Conservation (phyloP, 108 stramenopile genomes). For the Conticribra guillardii region DNA sequence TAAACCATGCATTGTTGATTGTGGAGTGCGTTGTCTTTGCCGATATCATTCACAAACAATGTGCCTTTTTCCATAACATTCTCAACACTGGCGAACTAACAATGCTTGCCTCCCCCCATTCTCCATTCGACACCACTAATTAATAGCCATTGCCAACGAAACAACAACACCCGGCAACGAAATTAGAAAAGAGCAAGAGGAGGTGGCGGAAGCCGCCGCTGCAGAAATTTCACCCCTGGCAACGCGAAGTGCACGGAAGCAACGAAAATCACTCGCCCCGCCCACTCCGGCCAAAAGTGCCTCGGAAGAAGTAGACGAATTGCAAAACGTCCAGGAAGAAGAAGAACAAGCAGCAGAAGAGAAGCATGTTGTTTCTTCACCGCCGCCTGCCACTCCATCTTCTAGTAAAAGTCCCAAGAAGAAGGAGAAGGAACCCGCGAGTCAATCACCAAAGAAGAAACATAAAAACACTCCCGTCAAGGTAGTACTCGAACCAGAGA, state of each 20-base stretch:
- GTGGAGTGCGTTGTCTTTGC: background rate
- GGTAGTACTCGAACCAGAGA: no score
- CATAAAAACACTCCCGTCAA: no score
- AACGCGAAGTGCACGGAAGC: background rate
- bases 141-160: background rate
- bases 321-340: background rate
- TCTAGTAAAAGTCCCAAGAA: slow-evolving; percentile 14
- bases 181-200: no score
- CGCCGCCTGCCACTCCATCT: background rate
- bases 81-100: no score
- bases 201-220: background rate
- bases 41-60: background rate
- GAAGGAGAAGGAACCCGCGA: slow-evolving; percentile 18
- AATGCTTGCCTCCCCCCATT: no score
- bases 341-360: background rate
- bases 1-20: background rate
- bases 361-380: no score
- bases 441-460: background rate
- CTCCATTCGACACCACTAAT: no score
- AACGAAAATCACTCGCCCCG: background rate
- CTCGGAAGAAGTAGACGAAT: slow-evolving; percentile 1
- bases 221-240: background rate
- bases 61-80: background rate
- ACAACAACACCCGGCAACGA: background rate
- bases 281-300: background rate